Evolutionary conservation across 148 eudicot genomes (phyloP), one percentile per base, ranked within the genome.

Genomic region (Salicornia ramosissima): DNA sequence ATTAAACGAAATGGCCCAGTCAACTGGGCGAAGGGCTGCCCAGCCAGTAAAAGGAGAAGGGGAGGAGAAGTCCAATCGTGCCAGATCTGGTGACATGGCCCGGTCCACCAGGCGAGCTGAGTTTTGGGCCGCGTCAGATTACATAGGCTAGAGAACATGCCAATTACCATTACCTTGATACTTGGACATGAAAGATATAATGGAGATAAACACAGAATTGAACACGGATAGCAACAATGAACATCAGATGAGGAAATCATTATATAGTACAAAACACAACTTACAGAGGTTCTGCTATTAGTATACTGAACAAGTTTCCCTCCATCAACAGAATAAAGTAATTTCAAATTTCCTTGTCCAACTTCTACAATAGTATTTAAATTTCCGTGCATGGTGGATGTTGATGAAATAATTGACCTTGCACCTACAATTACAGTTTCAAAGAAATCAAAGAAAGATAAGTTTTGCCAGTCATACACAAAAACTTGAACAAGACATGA

Each of bases 301-400:
- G 82, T 71, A 82, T 88, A 94, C 70, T 76, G 81, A 59, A 66
- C 57, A 65, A 90, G 89, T 57, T 75, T 79, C 55, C 96, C 92
- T 18, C 64, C 83, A 65, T 68, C 73, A 55, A 68, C 83, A 36
- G 95, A 88, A 78, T 86, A 94, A 34, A 78, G 60, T 63, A 94
- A 86, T 85, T 86, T 90, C 78, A 94, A 78, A 68, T 78, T 79
- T 62, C 98, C 98, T 33, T 83, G 81, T 64, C 98, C 98, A 45
- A 94, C 82, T 81, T 88, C 86, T 56, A 88, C 65, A 33, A 69
- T 84, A 42, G 66, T 75, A 60, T 74, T 68, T 69, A 73, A 69
- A 57, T 73, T 68, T 50, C 76, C 78, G 62, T 70, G 75, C 78
- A 71, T 24, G 64, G 80, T 39, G 75, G 21, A 45, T 58, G 73